Evolutionary conservation across 768 basidiomycete genomes (phyloP).

Genomic region (Sporobolomyces roseus): DNA sequence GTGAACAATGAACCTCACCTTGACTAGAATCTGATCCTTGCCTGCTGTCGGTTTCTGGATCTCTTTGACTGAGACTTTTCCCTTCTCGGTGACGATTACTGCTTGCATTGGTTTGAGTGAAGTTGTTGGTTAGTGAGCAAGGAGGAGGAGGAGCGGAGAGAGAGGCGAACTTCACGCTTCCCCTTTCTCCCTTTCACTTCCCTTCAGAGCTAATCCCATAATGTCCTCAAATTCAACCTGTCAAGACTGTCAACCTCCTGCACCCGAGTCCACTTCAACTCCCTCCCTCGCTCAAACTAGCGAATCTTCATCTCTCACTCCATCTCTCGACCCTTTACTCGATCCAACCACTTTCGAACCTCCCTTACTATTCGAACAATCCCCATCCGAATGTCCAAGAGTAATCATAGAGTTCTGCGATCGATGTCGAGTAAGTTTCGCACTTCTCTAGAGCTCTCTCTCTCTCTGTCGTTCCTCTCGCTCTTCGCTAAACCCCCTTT

Average conservation of each 20-base stretch:
- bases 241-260: background rate
- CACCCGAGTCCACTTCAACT: background rate
- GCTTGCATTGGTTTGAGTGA: slow-evolving; percentile 1
- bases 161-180: background rate
- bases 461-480: background rate
- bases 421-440: slow-evolving; percentile 47
- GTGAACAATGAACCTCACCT: slow-evolving; percentile 6
- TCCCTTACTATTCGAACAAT: background rate
- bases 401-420: slow-evolving; percentile 52
- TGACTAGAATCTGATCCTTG: slow-evolving; percentile 22
- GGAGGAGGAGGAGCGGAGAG: background rate
- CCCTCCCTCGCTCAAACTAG: background rate
- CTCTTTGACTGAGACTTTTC: slow-evolving; percentile 8
- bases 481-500: background rate
- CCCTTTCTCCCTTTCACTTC: background rate
- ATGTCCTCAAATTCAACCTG: too few species aligned
- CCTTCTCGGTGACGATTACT: slow-evolving; percentile 13
- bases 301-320: background rate
- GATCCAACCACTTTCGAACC: slow-evolving; percentile 18
- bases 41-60: slow-evolving; percentile 12
- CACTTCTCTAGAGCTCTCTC: background rate
- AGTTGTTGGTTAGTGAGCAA: background rate
- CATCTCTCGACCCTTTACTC: background rate
- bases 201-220: background rate
- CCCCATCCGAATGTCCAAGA: slow-evolving; percentile 36